A percentile compares a stretch with the other conserved stretches of the same genome.
phyloP scores from a whole-genome alignment of 352 stramenopile species.

The Blastocystis sp. region DNA sequence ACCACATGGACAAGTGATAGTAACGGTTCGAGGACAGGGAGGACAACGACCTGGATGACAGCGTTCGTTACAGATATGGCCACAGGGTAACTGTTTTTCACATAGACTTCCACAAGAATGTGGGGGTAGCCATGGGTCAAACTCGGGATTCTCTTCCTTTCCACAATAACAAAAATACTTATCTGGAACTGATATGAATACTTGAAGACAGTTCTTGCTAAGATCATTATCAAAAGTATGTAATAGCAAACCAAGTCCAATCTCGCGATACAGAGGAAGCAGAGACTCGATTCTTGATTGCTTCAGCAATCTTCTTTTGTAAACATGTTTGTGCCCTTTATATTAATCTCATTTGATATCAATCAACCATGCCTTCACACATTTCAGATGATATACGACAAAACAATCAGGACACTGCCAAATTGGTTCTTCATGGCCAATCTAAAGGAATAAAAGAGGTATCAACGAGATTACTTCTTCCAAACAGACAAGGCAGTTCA shows the following conservation, averaged over 20 bases:
- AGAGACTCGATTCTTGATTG: constrained; percentile 58
- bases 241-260: constrained; percentile 32
- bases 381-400: constrained; percentile 55
- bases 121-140: constrained; percentile 56
- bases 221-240: not conserved
- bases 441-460: not conserved
- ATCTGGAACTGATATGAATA: constrained; percentile 1
- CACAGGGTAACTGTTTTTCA: constrained; percentile 36
- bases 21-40: constrained; percentile 42
- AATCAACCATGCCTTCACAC: constrained; percentile 26
- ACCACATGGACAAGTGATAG: constrained; percentile 26
- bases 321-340: constrained; percentile 55
- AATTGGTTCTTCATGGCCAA: constrained; percentile 18
- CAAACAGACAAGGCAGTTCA: constrained; percentile 44
- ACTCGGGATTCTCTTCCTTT: constrained; percentile 63
- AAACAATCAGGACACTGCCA: constrained; percentile 55
- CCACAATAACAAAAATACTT: constrained; percentile 64
- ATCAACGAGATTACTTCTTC: not conserved
- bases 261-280: constrained; percentile 13
- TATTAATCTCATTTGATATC: not conserved
- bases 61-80: constrained; percentile 57
- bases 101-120: constrained; percentile 63
- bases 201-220: constrained; percentile 39
- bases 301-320: constrained; percentile 42
- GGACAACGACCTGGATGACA: constrained; percentile 56